Evolutionary conservation across 2,329 filamentous ascomycete species (phyloP).

Genomic region (Shiraia sp.): DNA sequence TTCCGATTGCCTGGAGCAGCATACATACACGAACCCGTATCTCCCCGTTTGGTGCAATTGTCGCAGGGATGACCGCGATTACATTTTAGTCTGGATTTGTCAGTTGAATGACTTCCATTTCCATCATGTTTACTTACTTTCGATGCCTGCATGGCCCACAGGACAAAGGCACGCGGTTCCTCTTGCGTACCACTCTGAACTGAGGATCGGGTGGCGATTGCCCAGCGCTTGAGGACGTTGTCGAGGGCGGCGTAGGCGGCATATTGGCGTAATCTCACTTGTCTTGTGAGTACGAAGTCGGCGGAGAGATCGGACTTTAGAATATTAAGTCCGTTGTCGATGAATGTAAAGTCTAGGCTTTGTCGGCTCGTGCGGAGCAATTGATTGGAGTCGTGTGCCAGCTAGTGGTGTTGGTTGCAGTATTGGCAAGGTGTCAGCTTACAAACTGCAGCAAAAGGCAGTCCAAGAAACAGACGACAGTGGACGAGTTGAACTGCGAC

Average conservation of each 20-base stretch:
- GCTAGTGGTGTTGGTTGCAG: conserved; percentile 9
- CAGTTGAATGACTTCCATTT: conserved; percentile 10
- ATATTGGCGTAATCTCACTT: conserved; percentile 49
- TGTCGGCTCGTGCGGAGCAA: conserved; percentile 6
- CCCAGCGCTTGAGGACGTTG: conserved; percentile 73
- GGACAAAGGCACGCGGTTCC: conserved; percentile 88
- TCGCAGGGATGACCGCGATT: conserved; percentile 89
- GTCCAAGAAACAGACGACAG: conserved; percentile 20
- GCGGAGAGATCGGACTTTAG: conserved; percentile 24
- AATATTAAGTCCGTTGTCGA: conserved; percentile 27
- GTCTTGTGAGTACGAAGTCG: conserved; percentile 2
- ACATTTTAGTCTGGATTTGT: conserved; percentile 72
- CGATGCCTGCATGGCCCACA: conserved; percentile 89
- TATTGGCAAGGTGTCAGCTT: conserved; percentile 5
- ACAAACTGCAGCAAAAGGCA: conserved; percentile 6
- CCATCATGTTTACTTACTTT: conserved; percentile 64
- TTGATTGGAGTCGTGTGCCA: not conserved
- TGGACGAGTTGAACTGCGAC: conserved; percentile 16
- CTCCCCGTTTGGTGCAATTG: conserved; percentile 89
- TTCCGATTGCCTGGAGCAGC: conserved; percentile 70
- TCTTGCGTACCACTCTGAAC: conserved; percentile 85
- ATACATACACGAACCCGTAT: conserved; percentile 82
- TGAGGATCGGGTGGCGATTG: conserved; percentile 86
- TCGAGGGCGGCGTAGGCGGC: conserved; percentile 78
- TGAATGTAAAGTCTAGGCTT: conserved; percentile 7